phyloP scores from a whole-genome alignment of 352 stramenopile species.

The Pythium utonaiense region DNA sequence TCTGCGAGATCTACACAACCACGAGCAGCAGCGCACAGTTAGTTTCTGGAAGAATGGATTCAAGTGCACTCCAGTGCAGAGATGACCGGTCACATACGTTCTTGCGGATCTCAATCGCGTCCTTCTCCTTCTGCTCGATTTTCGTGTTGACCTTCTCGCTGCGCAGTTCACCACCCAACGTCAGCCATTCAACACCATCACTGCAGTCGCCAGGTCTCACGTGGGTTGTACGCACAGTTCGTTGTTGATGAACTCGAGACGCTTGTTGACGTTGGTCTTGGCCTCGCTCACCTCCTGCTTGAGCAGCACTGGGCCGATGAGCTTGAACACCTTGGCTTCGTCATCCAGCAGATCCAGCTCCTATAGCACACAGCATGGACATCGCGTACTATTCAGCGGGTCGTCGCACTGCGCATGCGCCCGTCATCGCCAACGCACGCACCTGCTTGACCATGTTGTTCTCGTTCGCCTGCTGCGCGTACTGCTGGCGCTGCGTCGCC shows the following conservation, averaged over 20 bases:
- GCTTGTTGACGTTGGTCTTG: constrained; percentile 93
- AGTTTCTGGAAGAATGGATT: too few relatives aligned
- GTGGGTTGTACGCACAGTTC: constrained; percentile 68
- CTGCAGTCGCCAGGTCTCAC: neutral
- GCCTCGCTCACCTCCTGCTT: constrained; percentile 94
- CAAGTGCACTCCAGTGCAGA: neutral
- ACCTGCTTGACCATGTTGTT: constrained; percentile 96
- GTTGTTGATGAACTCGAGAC: constrained; percentile 95
- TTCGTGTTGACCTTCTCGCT: constrained; percentile 86
- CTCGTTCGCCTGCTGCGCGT: constrained; percentile 92
- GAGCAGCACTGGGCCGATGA: constrained; percentile 93
- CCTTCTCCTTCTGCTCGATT: constrained; percentile 89
- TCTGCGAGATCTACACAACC: constrained; percentile 70
- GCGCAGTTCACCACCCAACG: neutral
- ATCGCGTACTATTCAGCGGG: too few relatives aligned
- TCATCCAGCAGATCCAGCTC: constrained; percentile 87
- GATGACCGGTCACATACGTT: constrained; percentile 68
- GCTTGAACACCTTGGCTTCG: constrained; percentile 92
- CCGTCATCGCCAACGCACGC: neutral
- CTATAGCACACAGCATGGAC: constrained; percentile 4
- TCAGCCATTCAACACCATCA: neutral
- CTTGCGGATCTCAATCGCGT: constrained; percentile 84
- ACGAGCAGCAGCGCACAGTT: neutral
- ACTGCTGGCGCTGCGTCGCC: constrained; percentile 84
- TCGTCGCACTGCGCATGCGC: too few relatives aligned